These are phyloP conservation scores for Ceratocystis huliohia DNA, from an alignment of 2,329 filamentous ascomycete genomes.

Conservation along the genomic window DNA sequence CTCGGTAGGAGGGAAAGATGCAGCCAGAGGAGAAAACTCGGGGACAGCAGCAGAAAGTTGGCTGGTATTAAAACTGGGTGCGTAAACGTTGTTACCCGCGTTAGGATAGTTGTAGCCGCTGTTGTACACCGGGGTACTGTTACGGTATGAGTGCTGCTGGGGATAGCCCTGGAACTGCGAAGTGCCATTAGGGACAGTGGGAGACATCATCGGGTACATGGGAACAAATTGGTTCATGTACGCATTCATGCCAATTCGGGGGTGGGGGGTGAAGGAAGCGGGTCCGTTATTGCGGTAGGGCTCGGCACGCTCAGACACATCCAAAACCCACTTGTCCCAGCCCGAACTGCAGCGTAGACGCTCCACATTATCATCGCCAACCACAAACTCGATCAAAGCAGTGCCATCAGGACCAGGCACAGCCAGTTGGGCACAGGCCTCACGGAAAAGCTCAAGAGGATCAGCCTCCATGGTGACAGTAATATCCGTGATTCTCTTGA, in stretches of 20 bases:
- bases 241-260: constrained; percentile 21
- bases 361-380: constrained; percentile 65
- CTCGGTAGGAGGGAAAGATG: background rate
- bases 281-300: constrained; percentile 62
- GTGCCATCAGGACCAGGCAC: constrained; percentile 43
- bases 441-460: constrained; percentile 25
- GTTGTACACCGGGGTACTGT: constrained; percentile 21
- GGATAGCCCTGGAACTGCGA: constrained; percentile 22
- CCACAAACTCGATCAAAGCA: constrained; percentile 64
- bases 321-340: constrained; percentile 71
- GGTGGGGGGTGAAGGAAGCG: constrained; percentile 28
- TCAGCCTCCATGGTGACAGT: constrained; percentile 26
- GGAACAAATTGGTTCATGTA: constrained; percentile 22
- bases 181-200: constrained; percentile 14
- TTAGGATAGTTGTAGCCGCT: constrained; percentile 24
- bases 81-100: constrained; percentile 20
- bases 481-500: constrained; percentile 68
- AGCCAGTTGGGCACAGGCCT: constrained; percentile 46
- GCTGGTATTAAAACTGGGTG: constrained; percentile 23
- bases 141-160: constrained; percentile 26
- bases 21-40: constrained; percentile 29
- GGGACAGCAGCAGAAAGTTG: constrained; percentile 32
- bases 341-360: constrained; percentile 60
- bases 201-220: constrained; percentile 11
- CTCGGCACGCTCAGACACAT: constrained; percentile 56